Base-by-base conservation (phyloP, 495 filamentous ascomycete genomes). In the Glarea lozoyensis region DNA sequence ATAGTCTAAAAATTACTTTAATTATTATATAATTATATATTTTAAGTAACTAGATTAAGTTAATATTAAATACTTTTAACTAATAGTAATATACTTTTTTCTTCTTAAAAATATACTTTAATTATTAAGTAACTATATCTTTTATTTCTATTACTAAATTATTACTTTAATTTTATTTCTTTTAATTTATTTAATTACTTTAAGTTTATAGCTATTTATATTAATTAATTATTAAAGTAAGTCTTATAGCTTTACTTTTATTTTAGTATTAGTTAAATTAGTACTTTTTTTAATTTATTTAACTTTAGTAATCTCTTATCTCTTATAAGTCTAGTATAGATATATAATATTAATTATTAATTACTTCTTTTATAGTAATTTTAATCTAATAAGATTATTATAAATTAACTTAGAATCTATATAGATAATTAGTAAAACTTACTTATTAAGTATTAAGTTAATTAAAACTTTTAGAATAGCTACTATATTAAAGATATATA, bases 241-340 rank as follows among this genome's bases (percentile, higher is more conserved):
- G 10, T 21, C 31, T 20, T 24, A 40, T 0, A 24, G 24, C 17
- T 45, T 53, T 4, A 4, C 2, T 30, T 56, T 56, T 5, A 33
- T 56, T 39, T 53, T 56, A 16, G 46, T 10, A 27, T 56, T 24
- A 4, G 27, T 27, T 1, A 33, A 42, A 39, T 56, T 56, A 23
- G 11, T 22, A 34, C 46, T 19, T 3, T 38, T 25, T 23, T 40
- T 39, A 24, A 56, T 50, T 42, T 35, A 56, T 43, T 20, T 39
- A 11, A 56, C 24, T 21, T 56, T 23, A 24, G 37, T 37, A 15
- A 53, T 40, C 15, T 56, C 45, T 22, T 39, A 13, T 11, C 38
- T 21, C 30, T 56, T 16, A 34, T 56, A 56, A 6, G 10, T 35
- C 24, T 55, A 27, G 6, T 23, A 1, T 2, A 49, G 16, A 13